Evolutionary conservation across 2,329 filamentous ascomycete species (phyloP), one percentile per base, ranked within the genome.

Genomic region (Fusarium ramigenum): DNA sequence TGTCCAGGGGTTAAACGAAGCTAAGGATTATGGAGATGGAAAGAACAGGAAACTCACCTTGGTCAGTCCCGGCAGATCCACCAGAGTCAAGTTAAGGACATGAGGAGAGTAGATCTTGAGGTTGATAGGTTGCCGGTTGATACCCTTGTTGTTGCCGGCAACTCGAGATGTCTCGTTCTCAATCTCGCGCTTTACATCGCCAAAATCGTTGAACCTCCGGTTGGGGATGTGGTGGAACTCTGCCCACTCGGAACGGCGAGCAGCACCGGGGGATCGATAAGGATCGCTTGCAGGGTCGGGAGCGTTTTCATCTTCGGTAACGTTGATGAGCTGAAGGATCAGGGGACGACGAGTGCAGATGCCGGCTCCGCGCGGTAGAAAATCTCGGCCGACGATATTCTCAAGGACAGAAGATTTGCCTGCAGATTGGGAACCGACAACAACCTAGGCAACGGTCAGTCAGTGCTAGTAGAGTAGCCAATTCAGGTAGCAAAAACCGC

Each of bases 381-480:
- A 99, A 84, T 99, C 96, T 84, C 96, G 91, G 79, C 96, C 96
- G 79, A 99, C 96, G 77, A 99, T 97, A 84, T 99, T 99, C 85
- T 99, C 96, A 73, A 99, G 92, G 32, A 99, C 96, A 12, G 96
- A 98, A 21, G 96, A 98, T 86, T 99, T 99, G 80, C 96, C 96
- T 63, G 96, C 97, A 16, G 96, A 98, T 85, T 99, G 96, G 69
- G 96, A 99, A 73, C 96, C 96, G 78, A 99, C 96, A 69, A 99
- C 96, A 74, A 99, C 96, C 96, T 98, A 81, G 60, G 69, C 43
- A 44, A 47, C 53, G 63, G 53, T 78, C 49, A 78, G 76, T 61
- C 60, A 57, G 53, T 61, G 63, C 37, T 32, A 56, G 21, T 32
- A 56, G 21, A 40, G 40, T 30, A 62, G 68, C 34, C 63, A 68